Base-by-base conservation (phyloP, 345 rosid genomes). In the Salix dunnii region DNA sequence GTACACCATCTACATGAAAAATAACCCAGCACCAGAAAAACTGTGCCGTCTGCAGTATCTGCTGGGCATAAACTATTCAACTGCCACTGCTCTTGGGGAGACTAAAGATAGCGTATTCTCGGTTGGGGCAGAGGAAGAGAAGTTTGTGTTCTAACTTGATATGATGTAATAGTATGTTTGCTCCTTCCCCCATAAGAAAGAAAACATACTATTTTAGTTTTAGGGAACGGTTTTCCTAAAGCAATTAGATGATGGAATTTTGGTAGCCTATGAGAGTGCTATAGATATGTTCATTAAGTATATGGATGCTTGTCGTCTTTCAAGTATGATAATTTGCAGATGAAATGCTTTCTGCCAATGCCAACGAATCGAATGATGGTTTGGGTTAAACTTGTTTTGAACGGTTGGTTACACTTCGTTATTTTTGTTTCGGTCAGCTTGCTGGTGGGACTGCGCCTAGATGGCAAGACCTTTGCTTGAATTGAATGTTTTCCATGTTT, bases 41-140 rank as follows among this genome's bases (percentile, higher is more conserved):
- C 80, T 94, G 40, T 87, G 90, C 30, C 90, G 98, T 49, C 74
- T 96, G 86, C 99, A 94, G 40, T 88, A 89, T 78, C 81, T 96
- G 67, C 86, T 96, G 35, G 96, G 97, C 40, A 86, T 96, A 75
- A 91, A 85, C 68, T 97, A 96, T 81, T 89, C 98, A 9, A 72
- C 87, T 1, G 97, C 91, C 20, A 86, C 83, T 55, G 78, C 91
- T 17, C 88, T 90, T 13, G 67, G 76, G 68, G 96, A 88, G 73
- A 87, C 71, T 90, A 92, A 91, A 76, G 93, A 87, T 72, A 71
- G 73, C 33, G 68, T 76, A 21, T 79, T 77, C 18, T 83, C 90
- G 55, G 70, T 77, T 38, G 87, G 79, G 62, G 69, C 88, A 1
- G 97, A 89, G 83, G 98, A 93, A 80, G 94, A 89, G 75, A 86